phyloP scores from a whole-genome alignment of 163 green algal genomes.

The Coccomyxa subellipsoidea region DNA sequence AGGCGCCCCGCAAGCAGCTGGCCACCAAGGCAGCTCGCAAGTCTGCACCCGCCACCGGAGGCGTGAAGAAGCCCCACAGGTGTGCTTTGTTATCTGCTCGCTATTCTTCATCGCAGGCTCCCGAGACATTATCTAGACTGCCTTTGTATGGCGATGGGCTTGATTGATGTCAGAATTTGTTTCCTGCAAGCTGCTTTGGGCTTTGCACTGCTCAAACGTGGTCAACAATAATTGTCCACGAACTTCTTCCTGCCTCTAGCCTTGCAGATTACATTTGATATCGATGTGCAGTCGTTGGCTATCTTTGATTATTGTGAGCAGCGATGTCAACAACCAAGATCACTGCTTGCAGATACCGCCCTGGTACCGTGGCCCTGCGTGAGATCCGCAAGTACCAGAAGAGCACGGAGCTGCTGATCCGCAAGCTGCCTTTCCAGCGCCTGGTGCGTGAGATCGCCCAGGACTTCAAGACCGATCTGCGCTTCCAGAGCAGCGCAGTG shows the following conservation, averaged over 20 bases:
- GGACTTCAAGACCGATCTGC: conserved; percentile 60
- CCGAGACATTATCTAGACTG: no score
- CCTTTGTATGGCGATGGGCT: no score
- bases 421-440: conserved; percentile 87
- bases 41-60: conserved; percentile 22
- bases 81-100: neutral
- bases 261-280: no score
- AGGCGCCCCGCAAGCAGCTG: conserved; percentile 86
- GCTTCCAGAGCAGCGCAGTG: conserved; percentile 26
- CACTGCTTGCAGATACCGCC: conserved; percentile 52
- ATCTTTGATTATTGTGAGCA: no score
- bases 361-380: conserved; percentile 72
- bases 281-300: no score
- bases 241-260: no score
- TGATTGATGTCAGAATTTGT: no score
- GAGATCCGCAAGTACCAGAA: conserved; percentile 89
- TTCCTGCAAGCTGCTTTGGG: no score
- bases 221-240: no score
- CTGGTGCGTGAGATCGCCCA: conserved; percentile 77
- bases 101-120: no score
- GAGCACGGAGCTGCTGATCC: conserved; percentile 83
- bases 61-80: conserved; percentile 67
- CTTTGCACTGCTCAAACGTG: no score
- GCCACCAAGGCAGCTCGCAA: conserved; percentile 82
- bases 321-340: no score